Percentiles rank a stretch among this genome's conserved stretches.
Evolutionary conservation across 2,329 filamentous ascomycete genomes (phyloP).

Genomic region (Atkinsonella hypoxylon): DNA sequence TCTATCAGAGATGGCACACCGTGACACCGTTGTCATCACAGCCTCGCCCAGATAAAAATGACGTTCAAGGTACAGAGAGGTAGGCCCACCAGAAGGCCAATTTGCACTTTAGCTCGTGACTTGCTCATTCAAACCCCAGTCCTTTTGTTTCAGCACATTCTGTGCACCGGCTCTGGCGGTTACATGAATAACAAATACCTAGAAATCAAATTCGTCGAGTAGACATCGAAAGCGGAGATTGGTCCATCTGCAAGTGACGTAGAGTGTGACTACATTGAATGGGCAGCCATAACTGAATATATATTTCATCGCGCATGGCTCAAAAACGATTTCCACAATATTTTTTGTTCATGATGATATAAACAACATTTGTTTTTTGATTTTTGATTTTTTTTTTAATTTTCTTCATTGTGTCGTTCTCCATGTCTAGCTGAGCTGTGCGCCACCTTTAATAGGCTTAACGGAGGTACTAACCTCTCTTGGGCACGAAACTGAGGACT

Average conservation of each 20-base stretch:
- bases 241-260: too few species aligned
- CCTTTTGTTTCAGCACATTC: background rate
- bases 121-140: background rate
- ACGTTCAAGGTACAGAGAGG: background rate
- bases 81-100: background rate
- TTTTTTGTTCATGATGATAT: too few species aligned
- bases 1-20: background rate
- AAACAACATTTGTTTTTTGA: background rate
- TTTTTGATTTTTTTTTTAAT: too few species aligned
- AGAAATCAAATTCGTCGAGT: background rate
- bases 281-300: too few species aligned
- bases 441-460: too few species aligned
- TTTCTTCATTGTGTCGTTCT: too few species aligned
- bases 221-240: background rate
- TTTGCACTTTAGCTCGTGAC: too few species aligned
- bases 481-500: background rate
- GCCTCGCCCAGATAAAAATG: background rate
- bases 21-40: background rate
- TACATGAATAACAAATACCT: background rate
- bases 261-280: too few species aligned
- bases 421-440: too few species aligned
- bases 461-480: background rate
- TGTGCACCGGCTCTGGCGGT: background rate
- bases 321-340: too few species aligned
- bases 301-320: too few species aligned